Conservation (phyloP, 805 yeast species). For the Blastobotrys terrestris region DNA sequence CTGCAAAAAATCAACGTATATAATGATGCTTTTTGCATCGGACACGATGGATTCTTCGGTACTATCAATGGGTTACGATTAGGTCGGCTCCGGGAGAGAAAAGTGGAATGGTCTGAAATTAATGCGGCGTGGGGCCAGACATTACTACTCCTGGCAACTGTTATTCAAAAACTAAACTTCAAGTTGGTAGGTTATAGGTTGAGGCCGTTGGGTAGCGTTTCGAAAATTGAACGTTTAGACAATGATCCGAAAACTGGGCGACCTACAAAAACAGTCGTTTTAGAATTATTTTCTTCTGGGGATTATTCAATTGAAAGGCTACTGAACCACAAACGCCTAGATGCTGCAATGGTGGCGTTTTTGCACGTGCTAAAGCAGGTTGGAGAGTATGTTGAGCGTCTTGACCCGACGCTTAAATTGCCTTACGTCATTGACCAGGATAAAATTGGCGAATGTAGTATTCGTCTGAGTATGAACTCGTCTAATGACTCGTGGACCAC, state of each 20-base stretch:
- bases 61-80: constrained; percentile 79
- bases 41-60: constrained; percentile 79
- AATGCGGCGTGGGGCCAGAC: constrained; percentile 90
- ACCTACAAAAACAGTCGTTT: constrained; percentile 21
- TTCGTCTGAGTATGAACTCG: constrained; percentile 56
- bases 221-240: constrained; percentile 59
- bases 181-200: constrained; percentile 54
- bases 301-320: constrained; percentile 66
- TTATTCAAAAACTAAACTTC: constrained; percentile 51
- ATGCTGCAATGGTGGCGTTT: constrained; percentile 73
- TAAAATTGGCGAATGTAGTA: constrained; percentile 68
- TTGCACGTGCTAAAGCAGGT: constrained; percentile 55
- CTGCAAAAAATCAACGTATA: constrained; percentile 75
- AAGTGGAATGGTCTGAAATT: constrained; percentile 83
- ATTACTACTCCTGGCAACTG: constrained; percentile 59
- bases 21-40: constrained; percentile 74
- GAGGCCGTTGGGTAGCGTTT: constrained; percentile 79
- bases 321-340: constrained; percentile 70
- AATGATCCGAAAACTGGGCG: constrained; percentile 33
- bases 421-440: constrained; percentile 72
- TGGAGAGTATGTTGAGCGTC: constrained; percentile 36
- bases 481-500: constrained; percentile 82
- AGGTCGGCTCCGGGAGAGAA: constrained; percentile 56
- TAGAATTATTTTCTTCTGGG: constrained; percentile 62
- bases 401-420: constrained; percentile 50